Conservation (phyloP, 2,329 filamentous ascomycete genomes). For the Blastomyces parvus region DNA sequence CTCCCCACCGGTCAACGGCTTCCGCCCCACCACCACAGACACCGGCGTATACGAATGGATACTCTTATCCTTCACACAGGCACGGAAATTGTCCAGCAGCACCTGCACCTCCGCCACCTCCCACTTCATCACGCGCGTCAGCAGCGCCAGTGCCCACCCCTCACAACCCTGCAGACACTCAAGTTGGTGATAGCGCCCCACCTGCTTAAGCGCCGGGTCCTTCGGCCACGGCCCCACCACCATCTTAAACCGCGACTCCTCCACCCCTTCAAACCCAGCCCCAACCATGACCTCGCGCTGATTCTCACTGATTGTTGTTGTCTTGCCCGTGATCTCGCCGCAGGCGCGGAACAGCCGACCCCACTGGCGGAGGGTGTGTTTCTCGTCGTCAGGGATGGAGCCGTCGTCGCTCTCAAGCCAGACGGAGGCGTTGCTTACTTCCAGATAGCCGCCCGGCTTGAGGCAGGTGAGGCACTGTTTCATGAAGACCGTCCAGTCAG, state of each 20-base stretch:
- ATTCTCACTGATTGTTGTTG: conserved; percentile 18
- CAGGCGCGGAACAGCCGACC: conserved; percentile 30
- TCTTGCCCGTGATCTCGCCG: background rate
- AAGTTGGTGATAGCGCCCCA: conserved; percentile 41
- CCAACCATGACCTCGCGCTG: conserved; percentile 40
- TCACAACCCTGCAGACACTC: conserved; percentile 37
- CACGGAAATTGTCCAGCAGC: conserved; percentile 35
- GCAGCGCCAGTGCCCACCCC: conserved; percentile 36
- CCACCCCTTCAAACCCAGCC: conserved; percentile 48
- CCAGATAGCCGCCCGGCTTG: conserved; percentile 46
- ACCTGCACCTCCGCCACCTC: conserved; percentile 39
- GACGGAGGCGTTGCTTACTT: conserved; percentile 36
- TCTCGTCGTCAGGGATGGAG: conserved; percentile 35
- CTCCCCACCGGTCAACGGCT: conserved; percentile 9
- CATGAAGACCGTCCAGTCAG: conserved; percentile 50
- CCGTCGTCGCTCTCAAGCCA: conserved; percentile 45
- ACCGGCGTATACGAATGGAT: conserved; percentile 35
- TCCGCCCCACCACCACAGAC: conserved; percentile 28
- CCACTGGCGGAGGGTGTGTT: conserved; percentile 14
- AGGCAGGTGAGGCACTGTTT: conserved; percentile 42
- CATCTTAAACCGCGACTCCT: conserved; percentile 44
- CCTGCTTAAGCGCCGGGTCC: conserved; percentile 38
- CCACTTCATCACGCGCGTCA: conserved; percentile 30
- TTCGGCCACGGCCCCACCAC: conserved; percentile 45
- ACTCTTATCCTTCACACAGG: conserved; percentile 29